Evolutionary conservation across 2,329 filamentous ascomycete species (phyloP).

Genomic region (Colletotrichum sp.): DNA sequence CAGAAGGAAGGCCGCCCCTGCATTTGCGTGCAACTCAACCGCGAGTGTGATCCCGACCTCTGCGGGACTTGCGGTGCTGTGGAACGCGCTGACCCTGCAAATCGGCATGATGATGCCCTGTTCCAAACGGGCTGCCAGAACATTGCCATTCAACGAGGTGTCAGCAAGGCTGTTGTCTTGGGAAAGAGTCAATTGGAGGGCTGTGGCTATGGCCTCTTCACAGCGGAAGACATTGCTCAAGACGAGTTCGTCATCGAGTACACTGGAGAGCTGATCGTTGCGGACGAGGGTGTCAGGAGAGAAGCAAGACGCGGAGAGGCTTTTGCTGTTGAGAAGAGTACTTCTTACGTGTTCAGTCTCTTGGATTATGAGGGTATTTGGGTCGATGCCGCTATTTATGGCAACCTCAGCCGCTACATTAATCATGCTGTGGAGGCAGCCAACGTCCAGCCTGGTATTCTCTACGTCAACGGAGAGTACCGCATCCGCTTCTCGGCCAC

Average conservation of each 20-base stretch:
- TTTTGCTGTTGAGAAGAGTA: constrained; percentile 64
- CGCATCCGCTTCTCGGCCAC: constrained; percentile 77
- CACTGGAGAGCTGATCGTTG: constrained; percentile 76
- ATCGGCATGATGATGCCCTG: constrained; percentile 63
- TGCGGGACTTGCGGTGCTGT: constrained; percentile 74
- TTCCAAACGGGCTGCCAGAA: constrained; percentile 72
- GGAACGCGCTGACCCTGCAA: constrained; percentile 72
- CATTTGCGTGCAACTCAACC: constrained; percentile 73
- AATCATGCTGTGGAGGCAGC: constrained; percentile 71
- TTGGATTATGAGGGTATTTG: constrained; percentile 66
- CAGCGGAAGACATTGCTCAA: constrained; percentile 68
- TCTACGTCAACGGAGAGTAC: constrained; percentile 77
- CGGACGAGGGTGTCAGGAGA: constrained; percentile 72
- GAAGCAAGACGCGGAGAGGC: constrained; percentile 65
- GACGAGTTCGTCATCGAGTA: constrained; percentile 85
- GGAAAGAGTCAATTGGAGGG: constrained; percentile 72
- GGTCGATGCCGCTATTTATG: constrained; percentile 78
- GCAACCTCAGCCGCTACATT: constrained; percentile 84
- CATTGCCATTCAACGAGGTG: constrained; percentile 71
- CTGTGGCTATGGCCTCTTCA: constrained; percentile 78
- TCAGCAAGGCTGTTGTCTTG: constrained; percentile 69
- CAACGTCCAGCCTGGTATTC: constrained; percentile 67
- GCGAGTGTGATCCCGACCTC: constrained; percentile 82
- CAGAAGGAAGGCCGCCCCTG: constrained; percentile 65
- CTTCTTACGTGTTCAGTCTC: constrained; percentile 69